Conservation (phyloP, 441 rosid species). For the Gossypium lobatum region DNA sequence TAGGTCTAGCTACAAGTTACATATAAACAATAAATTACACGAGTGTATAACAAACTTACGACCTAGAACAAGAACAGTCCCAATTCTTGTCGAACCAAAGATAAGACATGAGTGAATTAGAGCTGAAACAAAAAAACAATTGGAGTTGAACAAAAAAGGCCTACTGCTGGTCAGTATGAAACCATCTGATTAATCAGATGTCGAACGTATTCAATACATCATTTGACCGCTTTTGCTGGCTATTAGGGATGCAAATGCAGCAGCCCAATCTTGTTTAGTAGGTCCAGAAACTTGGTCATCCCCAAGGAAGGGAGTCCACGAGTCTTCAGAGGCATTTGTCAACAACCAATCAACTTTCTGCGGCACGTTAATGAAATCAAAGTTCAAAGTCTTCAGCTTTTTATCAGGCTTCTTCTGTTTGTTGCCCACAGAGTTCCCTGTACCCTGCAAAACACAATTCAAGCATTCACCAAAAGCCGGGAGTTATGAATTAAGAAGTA, state of each 20-base stretch:
- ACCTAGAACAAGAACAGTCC: neutral
- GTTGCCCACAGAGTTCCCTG: slow-evolving; percentile 22
- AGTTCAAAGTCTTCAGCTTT: slow-evolving; percentile 25
- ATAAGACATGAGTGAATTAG: neutral
- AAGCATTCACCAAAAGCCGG: neutral
- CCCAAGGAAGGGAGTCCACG: slow-evolving; percentile 51
- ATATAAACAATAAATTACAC: neutral
- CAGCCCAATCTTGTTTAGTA: slow-evolving; percentile 44
- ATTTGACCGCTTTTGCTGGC: slow-evolving; percentile 15
- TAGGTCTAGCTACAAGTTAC: neutral
- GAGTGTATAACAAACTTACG: neutral
- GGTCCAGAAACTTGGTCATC: slow-evolving; percentile 40
- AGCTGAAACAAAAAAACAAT: slow-evolving; percentile 23
- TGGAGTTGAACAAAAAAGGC: neutral
- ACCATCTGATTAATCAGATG: neutral
- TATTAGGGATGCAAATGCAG: slow-evolving; percentile 32
- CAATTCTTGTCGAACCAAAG: neutral
- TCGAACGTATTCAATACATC: neutral
- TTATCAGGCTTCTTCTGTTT: slow-evolving; percentile 31
- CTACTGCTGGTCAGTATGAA: neutral
- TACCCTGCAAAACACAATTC: slow-evolving; percentile 20
- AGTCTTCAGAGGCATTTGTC: slow-evolving; percentile 25
- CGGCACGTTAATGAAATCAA: slow-evolving; percentile 50
- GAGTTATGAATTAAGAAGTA: neutral
- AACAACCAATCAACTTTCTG: slow-evolving; percentile 54